Base-by-base conservation (phyloP, 768 basidiomycete genomes). In the Podaxis sp. region DNA sequence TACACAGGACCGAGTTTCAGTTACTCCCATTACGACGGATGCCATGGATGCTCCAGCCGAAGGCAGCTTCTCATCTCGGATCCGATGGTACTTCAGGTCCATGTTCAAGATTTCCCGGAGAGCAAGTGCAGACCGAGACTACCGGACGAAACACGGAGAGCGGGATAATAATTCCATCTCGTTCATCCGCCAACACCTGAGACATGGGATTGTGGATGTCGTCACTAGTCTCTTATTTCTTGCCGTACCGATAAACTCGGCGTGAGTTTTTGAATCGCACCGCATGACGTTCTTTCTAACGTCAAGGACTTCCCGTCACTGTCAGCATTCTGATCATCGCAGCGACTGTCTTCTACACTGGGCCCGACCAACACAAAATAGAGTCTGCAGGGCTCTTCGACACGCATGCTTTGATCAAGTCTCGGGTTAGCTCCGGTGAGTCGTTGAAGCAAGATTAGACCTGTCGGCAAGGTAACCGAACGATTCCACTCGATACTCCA, bases 241-340 rank as follows among this genome's bases (percentile, higher is more conserved):
- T 57, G 92, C 92, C 0, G 79, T 93, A 14, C 78, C 87, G 14
- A 90, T 93, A 72, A 93, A 93, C 67, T 81, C 89, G 13, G 73
- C 87, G 87, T 86, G 59, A 66, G 74, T 63, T 36, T 25, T 46
- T 55, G 48, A 48, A 37, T 51, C 9, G 14, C 5, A 5, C 56
- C n/a, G 21, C 16, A n/a, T 16, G 42, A 35, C 23, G 36, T 18
- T 57, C 9, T 13, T 27, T 50, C 51, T 59, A 48, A 54, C 47
- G 37, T 38, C 59, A 36, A 32, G 38, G 13, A 46, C 23, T 11
- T 13, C n/a, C 28, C n/a, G 14, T 46, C 48, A 4, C 18, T 44
- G n/a, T 6, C 23, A 88, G 87, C 50, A 90, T 92, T 59, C 76
- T 92, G 23, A 85, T 90, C 35, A 76, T 92, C 27, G 88, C 88